These are phyloP conservation scores for Pseudogymnoascus sp. DNA, from an alignment of 2,329 filamentous ascomycete species.

Conservation along the genomic window DNA sequence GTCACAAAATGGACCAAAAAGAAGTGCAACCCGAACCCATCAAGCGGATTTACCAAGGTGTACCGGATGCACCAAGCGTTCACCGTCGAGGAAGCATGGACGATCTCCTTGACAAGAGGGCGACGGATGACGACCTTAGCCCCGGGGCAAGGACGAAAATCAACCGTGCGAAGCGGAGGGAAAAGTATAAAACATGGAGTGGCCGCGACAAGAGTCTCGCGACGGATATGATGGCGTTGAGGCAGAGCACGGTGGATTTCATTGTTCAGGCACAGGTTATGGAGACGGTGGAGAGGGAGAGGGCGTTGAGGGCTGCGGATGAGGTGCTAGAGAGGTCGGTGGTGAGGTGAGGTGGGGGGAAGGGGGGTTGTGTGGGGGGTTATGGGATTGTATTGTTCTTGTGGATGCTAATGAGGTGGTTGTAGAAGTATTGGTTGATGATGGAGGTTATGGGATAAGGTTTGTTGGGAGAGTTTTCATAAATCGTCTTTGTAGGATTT, in stretches of 20 bases:
- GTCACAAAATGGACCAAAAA: background rate
- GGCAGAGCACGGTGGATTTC: constrained; percentile 22
- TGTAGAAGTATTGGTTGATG: background rate
- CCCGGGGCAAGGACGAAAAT: background rate
- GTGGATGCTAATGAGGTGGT: background rate
- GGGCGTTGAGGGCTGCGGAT: constrained; percentile 16
- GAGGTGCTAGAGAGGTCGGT: background rate
- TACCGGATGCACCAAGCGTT: background rate
- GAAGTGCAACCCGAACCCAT: too few relatives aligned
- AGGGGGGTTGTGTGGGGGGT: too few relatives aligned
- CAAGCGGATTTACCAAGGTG: background rate
- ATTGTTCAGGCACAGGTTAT: constrained; percentile 17
- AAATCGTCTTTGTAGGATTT: background rate
- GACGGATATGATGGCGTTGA: constrained; percentile 13
- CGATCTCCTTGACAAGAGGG: background rate
- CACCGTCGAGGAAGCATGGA: background rate
- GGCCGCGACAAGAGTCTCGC: constrained; percentile 21
- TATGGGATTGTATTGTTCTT: background rate
- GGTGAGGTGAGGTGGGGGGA: background rate
- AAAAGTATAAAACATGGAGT: constrained; percentile 25
- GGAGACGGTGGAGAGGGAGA: constrained; percentile 19
- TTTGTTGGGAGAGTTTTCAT: background rate
- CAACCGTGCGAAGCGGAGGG: background rate
- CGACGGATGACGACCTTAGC: background rate
- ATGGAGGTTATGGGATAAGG: too few relatives aligned